Evolutionary conservation across 2,329 filamentous ascomycete genomes (phyloP).

Genomic region (Epichloe elymi): DNA sequence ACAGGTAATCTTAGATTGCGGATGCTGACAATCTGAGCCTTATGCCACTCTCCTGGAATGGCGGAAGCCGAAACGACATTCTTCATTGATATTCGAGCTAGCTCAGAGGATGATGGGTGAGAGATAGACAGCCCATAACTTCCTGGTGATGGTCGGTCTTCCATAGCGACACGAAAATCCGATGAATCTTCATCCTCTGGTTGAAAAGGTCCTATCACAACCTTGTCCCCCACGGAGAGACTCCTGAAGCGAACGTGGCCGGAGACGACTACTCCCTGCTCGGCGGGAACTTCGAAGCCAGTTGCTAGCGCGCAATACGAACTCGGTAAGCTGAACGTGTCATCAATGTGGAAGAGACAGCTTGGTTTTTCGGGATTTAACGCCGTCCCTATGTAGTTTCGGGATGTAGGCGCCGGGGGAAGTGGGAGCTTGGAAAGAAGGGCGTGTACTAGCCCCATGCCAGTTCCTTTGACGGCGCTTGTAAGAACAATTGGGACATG

Average conservation of each 20-base stretch:
- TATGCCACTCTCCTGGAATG: constrained; percentile 60
- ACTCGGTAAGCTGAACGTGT: constrained; percentile 65
- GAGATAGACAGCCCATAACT: constrained; percentile 37
- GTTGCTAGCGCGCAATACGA: constrained; percentile 30
- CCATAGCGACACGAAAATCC: constrained; percentile 21
- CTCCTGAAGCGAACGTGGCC: constrained; percentile 72
- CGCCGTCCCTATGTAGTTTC: constrained; percentile 40
- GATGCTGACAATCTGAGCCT: constrained; percentile 70
- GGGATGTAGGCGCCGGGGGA: constrained; percentile 35
- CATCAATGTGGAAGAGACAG: constrained; percentile 78
- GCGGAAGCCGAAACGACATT: constrained; percentile 38
- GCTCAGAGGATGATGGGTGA: constrained; percentile 39
- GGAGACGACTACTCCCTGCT: constrained; percentile 61
- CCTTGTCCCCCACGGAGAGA: constrained; percentile 62
- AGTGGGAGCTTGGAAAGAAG: constrained; percentile 66
- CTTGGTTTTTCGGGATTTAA: constrained; percentile 47
- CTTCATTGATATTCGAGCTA: constrained; percentile 37
- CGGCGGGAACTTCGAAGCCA: constrained; percentile 11
- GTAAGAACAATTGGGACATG: constrained; percentile 78
- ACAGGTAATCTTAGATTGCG: constrained; percentile 81
- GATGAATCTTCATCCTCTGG: constrained; percentile 35
- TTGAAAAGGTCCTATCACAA: constrained; percentile 69
- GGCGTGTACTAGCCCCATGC: constrained; percentile 71
- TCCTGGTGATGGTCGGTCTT: constrained; percentile 33
- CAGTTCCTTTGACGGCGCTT: constrained; percentile 72